Conservation (phyloP, 345 rosid genomes). For the Eucalyptus regnans region DNA sequence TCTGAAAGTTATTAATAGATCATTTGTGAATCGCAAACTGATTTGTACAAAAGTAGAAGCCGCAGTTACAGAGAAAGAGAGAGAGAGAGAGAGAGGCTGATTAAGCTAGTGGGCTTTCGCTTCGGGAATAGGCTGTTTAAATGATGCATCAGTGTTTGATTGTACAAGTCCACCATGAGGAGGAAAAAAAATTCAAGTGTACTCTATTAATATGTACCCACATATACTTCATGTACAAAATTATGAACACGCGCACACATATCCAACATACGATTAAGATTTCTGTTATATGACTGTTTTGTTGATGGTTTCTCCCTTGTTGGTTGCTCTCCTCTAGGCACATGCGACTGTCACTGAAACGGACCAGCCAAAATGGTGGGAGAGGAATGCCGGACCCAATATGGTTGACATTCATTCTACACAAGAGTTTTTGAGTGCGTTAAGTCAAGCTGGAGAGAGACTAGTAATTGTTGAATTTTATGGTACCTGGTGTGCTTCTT, state of each 20-base stretch:
- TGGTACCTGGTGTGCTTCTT: conserved; percentile 97
- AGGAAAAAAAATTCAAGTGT: background rate
- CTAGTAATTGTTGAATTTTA: conserved; percentile 90
- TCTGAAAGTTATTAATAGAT: background rate
- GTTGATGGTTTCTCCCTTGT: background rate
- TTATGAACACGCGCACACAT: background rate
- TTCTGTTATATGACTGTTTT: background rate
- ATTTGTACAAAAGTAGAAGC: background rate
- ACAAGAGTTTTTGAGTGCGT: conserved; percentile 61
- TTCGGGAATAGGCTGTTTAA: background rate
- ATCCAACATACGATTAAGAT: background rate
- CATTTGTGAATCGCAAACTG: background rate
- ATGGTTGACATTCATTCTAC: conserved; percentile 90
- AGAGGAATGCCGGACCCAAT: conserved; percentile 74
- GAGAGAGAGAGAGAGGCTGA: background rate
- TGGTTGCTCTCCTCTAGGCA: conserved; percentile 29
- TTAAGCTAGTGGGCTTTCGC: background rate
- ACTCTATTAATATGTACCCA: background rate
- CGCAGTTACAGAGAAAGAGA: background rate
- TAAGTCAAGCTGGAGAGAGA: conserved; percentile 69
- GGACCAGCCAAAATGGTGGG: conserved; percentile 94
- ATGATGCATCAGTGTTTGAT: background rate
- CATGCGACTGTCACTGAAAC: conserved; percentile 57
- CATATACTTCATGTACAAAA: background rate
- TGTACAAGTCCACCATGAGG: background rate